Evolutionary conservation across 805 yeast genomes (phyloP).

Genomic region (Scheffersomyces ergatensis): DNA sequence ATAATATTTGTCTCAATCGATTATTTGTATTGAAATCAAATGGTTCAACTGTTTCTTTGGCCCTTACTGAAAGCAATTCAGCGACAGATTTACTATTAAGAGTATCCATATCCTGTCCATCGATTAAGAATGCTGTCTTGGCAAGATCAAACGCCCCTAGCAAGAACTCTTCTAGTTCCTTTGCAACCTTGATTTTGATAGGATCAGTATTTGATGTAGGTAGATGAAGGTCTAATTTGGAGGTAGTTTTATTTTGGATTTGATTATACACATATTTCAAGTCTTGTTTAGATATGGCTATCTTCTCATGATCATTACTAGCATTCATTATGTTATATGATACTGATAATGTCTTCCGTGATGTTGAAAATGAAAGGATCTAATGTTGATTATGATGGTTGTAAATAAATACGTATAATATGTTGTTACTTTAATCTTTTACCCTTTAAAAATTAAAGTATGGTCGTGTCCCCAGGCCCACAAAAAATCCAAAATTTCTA

Average conservation of each 20-base stretch:
- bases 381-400: no score
- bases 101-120: slow-evolving; percentile 35
- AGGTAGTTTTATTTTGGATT: slow-evolving; percentile 38
- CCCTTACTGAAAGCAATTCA: slow-evolving; percentile 30
- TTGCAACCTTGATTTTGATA: slow-evolving; percentile 42
- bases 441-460: no score
- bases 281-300: slow-evolving; percentile 53
- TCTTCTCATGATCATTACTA: slow-evolving; percentile 31
- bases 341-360: no score
- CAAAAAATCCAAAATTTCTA: no score
- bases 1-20: slow-evolving; percentile 52
- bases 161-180: slow-evolving; percentile 44
- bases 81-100: slow-evolving; percentile 4
- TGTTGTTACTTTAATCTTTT: no score
- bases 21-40: slow-evolving; percentile 66
- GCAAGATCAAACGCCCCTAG: slow-evolving; percentile 56
- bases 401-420: no score
- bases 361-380: no score
- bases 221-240: slow-evolving; percentile 48
- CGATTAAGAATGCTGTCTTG: slow-evolving; percentile 53
- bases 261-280: slow-evolving; percentile 47
- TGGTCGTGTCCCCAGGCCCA: no score
- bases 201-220: slow-evolving; percentile 46
- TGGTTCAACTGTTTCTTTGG: slow-evolving; percentile 56
- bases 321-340: neutral